Evolutionary conservation across 331 rosid species (phyloP), one percentile per base, ranked within the genome.

Genomic region (Malus hybrid): DNA sequence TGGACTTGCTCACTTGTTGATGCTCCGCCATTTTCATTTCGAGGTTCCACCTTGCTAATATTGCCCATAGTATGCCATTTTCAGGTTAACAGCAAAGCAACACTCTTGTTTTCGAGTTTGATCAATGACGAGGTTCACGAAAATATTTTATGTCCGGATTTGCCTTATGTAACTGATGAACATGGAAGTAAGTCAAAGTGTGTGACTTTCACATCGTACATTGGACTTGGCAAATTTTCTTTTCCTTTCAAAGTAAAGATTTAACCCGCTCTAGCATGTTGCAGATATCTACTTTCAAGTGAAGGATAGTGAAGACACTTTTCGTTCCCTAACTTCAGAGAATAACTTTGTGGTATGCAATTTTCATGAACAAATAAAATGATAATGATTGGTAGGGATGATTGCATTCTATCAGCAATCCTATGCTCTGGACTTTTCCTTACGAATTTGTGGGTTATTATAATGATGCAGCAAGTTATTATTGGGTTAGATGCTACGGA

Each of bases 151-250:
- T 92, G 91, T 96, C 99, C 99, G 4, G 97, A 94, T 75, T 83
- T 94, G 87, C 96, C 97, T 70, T 91, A 92, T 83, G 87, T 91
- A 85, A 88, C 91, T 71, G 99, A 94, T 85, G 95, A 91, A 72
- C 93, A 82, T 83, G 99, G 97, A 87, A 90, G 97, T 94, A 85
- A 86, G 98, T 86, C 84, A 68, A 36, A 50, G 80, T 69, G 28
- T 73, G 83, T 79, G 56, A 74, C 56, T 20, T 27, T 36, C 34
- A 75, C 62, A 52, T 82, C 54, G 15, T 71, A 71, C 66, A 48
- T 57, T 13, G 65, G 73, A 82, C 84, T 69, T 15, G 33, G 28
- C 65, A 65, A 39, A 0, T 10, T 39, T 39, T 39, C 13, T 39
- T 39, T 10, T 10, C 13, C 59, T 16, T 52, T 16, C 14, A 32